Evolutionary conservation across 2,329 filamentous ascomycete genomes (phyloP), one percentile per base, ranked within the genome.

Genomic region (Arthrobotrys entomopaga): DNA sequence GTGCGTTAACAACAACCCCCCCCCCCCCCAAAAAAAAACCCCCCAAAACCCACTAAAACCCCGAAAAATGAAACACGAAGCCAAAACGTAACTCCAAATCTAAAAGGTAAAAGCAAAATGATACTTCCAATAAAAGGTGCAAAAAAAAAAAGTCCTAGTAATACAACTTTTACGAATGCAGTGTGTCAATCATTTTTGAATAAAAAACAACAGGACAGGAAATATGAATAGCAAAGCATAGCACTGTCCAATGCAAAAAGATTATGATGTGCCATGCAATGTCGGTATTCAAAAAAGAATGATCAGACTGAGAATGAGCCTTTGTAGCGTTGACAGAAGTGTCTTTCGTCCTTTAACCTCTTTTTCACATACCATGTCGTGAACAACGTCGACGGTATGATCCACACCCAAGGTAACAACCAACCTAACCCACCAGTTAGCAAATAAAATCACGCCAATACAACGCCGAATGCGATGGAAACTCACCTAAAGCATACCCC

Each of bases 331-430:
- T 74, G 70, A 20, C 56, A 63, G 50, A 65, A 75, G 53, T 75
- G 65, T 22, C 65, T 34, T 38, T 75, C 71, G 38, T 75, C 71
- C 71, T 57, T 75, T 22, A 75, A 61, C 16, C 71, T 59, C 34
- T 65, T 59, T 59, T 75, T 75, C n/a, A 75, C 71, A 48, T 75
- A 75, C n/a, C 65, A 65, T 5, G 65, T 75, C 15, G 71, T 75
- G 38, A 70, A 75, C 26, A 70, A 40, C 11, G 71, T 38, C 15
- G 71, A 65, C 4, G 71, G 71, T 49, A 75, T 65, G 13, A 75
- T 61, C 71, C 71, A 75, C 2, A 56, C 64, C 71, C 71, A 75
- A 2, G 71, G 71, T 15, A 70, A 16, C 19, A 75, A 20, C 71
- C 71, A 75, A 26, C 71, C 71, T 67, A 65, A 2, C 13, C 6